Evolutionary conservation across 163 green algal species (phyloP).

Genomic region (Coccomyxa subellipsoidea): DNA sequence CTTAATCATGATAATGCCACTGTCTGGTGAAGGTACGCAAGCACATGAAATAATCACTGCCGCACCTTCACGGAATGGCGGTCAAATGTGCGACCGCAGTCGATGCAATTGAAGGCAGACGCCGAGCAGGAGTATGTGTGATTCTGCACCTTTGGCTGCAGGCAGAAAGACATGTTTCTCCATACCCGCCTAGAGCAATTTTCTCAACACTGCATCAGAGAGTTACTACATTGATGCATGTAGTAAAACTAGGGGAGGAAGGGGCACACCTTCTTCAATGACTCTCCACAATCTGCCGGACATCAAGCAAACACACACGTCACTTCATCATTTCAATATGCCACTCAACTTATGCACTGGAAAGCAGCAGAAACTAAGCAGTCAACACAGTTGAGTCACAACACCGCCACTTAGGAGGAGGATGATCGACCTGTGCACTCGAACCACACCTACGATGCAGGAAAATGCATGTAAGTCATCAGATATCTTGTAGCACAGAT

Average conservation of each 20-base stretch:
- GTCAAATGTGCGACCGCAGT: conserved; percentile 86
- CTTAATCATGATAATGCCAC: no score
- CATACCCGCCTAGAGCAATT: no score
- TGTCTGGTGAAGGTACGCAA: no score
- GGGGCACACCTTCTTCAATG: conserved; percentile 80
- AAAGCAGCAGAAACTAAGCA: background rate
- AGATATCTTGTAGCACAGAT: background rate
- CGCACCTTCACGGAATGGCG: conserved; percentile 42
- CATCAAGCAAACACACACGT: conserved; percentile 39
- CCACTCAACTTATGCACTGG: background rate
- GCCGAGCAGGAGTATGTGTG: conserved; percentile 60
- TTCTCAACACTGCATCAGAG: no score
- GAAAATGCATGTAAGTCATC: background rate
- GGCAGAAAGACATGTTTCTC: background rate
- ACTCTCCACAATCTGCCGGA: conserved; percentile 81
- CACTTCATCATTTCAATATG: no score
- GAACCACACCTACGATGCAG: background rate
- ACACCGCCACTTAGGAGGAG: background rate
- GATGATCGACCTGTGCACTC: background rate
- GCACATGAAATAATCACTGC: no score
- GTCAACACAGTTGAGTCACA: background rate
- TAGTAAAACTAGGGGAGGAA: background rate
- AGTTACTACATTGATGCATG: background rate
- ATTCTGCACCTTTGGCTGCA: conserved; percentile 73
- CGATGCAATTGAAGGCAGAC: conserved; percentile 83